Evolutionary conservation across 1,139 yeast genomes (phyloP), one percentile per base, ranked within the genome.

Genomic region (Blastobotrys serpentis): DNA sequence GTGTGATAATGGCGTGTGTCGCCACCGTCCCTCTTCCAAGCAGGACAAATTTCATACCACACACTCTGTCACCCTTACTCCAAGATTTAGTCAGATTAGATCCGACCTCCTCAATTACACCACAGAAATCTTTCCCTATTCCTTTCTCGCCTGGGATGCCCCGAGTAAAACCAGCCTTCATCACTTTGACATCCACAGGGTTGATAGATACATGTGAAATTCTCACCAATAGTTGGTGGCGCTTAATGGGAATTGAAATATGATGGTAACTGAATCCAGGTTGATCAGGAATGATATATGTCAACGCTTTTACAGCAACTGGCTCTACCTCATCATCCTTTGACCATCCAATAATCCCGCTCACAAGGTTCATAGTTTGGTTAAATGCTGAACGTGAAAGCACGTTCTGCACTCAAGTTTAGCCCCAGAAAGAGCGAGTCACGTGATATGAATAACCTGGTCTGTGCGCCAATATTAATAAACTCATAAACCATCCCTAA

Each of bases 121-220:
- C 96, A 10, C 84, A 66, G 58, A 77, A 86, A 59, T 86, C 96
- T 51, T 79, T 71, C 2, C 92, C 90, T 25, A 82, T 60, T 6
- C 87, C 88, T 48, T 78, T 76, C 33, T 71, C 72, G 1, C 62
- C 66, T 0, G 66, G 59, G n/a, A 62, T 70, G 52, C 66, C 67
- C 60, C 67, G 70, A 55, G 58, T 66, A 59, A 54, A 61, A 36
- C 60, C 69, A 49, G 66, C 60, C 51, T 74, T 70, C 57, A 73
- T 70, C 43, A 82, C 59, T 47, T 82, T 69, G 47, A 77, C 54
- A 63, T 86, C 95, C 40, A 84, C 73, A 0, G 95, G 94, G 58
- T 85, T 86, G 45, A 84, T 67, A 0, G 84, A 76, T 1, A 81
- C 82, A 13, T 79, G 74, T 36, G 70, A 71, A 19, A 84, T 78